Evolutionary conservation across 2,329 filamentous ascomycete genomes (phyloP).

Genomic region (Curvularia eragrostidis): DNA sequence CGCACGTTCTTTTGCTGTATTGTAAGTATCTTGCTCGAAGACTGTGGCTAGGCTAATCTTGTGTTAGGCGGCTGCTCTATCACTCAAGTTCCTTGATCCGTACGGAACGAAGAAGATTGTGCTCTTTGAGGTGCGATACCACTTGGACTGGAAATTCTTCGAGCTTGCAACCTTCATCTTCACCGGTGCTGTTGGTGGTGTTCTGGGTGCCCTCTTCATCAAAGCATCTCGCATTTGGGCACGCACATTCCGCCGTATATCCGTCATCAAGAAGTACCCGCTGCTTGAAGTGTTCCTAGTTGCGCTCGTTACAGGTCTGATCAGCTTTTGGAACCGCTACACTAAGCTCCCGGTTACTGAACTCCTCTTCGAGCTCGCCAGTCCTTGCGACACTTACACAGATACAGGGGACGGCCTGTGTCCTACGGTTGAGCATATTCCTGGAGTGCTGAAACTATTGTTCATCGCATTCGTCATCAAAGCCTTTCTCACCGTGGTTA

Average conservation of each 20-base stretch:
- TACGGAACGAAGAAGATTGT: constrained; percentile 98
- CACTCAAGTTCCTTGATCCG: constrained; percentile 92
- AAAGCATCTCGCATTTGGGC: constrained; percentile 94
- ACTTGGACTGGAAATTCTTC: constrained; percentile 91
- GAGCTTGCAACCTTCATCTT: constrained; percentile 85
- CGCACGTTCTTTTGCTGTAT: constrained; percentile 99
- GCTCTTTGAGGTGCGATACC: constrained; percentile 90
- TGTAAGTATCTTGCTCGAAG: constrained; percentile 52
- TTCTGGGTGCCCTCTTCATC: constrained; percentile 89
- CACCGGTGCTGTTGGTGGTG: constrained; percentile 85
- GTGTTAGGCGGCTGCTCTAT: constrained; percentile 72
- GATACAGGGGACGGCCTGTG: constrained; percentile 78
- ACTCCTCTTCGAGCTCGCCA: constrained; percentile 86
- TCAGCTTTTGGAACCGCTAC: constrained; percentile 92
- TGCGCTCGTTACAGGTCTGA: constrained; percentile 79
- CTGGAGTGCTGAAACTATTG: constrained; percentile 73
- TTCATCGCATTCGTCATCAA: constrained; percentile 87
- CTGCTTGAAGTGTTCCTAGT: constrained; percentile 88
- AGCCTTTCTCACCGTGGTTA: constrained; percentile 83
- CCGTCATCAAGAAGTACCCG: constrained; percentile 80
- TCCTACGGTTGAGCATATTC: constrained; percentile 77
- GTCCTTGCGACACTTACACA: constrained; percentile 78
- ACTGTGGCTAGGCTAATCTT: constrained; percentile 18
- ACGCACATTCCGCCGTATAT: constrained; percentile 81
- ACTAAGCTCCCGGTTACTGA: constrained; percentile 91